These are phyloP conservation scores for Mariannaea elegans DNA, from an alignment of 2,329 filamentous ascomycete species.

Conservation along the genomic window DNA sequence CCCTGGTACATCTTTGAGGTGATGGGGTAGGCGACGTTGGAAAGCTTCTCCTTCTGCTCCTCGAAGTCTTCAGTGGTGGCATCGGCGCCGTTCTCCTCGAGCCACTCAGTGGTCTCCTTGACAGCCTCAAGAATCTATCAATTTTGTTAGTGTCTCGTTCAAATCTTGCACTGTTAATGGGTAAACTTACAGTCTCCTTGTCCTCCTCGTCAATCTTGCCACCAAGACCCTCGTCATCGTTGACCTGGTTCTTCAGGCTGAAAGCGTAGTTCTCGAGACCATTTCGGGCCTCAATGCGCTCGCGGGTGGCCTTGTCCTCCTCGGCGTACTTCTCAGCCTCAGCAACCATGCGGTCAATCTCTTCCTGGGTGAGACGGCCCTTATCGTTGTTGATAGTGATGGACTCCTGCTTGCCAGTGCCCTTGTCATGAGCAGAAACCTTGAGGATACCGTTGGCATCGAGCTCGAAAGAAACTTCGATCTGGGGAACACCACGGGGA, in stretches of 20 bases:
- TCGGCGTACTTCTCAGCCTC: conserved; percentile 99
- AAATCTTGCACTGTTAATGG: neutral
- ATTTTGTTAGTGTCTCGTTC: conserved; percentile 48
- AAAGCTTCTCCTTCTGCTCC: conserved; percentile 99
- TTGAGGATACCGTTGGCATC: conserved; percentile 99
- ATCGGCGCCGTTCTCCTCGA: conserved; percentile 90
- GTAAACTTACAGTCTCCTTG: conserved; percentile 85
- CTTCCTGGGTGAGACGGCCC: conserved; percentile 93
- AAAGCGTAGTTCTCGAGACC: conserved; percentile 99
- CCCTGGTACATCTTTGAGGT: conserved; percentile 94
- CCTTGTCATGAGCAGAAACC: conserved; percentile 96
- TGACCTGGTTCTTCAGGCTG: conserved; percentile 98
- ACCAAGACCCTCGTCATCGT: conserved; percentile 94
- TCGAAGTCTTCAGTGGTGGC: conserved; percentile 95
- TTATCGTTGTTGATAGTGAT: conserved; percentile 99
- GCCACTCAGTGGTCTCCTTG: conserved; percentile 97
- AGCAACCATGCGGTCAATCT: conserved; percentile 98
- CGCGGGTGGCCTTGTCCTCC: conserved; percentile 97
- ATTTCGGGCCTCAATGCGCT: conserved; percentile 97
- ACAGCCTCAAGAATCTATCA: conserved; percentile 84
- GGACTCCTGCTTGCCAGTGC: conserved; percentile 94
- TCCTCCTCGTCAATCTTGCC: conserved; percentile 99
- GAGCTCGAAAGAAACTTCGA: conserved; percentile 97
- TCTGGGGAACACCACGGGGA: conserved; percentile 95
- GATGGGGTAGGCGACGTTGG: conserved; percentile 95